Conservation (phyloP, 2,329 filamentous ascomycete species). For the Monosporascus sp. region DNA sequence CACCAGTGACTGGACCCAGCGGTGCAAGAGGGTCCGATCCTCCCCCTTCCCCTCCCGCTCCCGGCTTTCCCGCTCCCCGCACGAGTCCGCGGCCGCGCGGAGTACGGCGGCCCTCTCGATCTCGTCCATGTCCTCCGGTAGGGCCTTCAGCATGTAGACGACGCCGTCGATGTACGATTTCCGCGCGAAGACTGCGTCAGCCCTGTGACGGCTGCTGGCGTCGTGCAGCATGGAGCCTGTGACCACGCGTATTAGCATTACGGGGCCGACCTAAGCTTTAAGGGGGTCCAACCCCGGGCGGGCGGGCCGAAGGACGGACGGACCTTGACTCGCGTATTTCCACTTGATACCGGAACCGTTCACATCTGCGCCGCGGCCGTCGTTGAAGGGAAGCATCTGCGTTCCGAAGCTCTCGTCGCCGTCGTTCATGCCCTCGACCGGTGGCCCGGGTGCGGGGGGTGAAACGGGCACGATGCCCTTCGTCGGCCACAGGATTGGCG, state of each 20-base stretch:
- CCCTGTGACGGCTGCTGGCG: conserved; percentile 27
- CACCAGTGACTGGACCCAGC: conserved; percentile 49
- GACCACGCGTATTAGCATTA: neutral
- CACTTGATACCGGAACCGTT: conserved; percentile 18
- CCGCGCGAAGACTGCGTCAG: conserved; percentile 44
- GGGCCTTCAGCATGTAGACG: conserved; percentile 57
- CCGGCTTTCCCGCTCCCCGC: conserved; percentile 9
- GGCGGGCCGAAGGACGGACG: conserved; percentile 1
- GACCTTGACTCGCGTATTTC: conserved; percentile 26
- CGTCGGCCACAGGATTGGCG: neutral
- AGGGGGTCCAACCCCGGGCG: neutral
- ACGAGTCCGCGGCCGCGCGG: conserved; percentile 40
- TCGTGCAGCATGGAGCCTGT: conserved; percentile 20
- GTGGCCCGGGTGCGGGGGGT: neutral
- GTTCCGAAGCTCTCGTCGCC: neutral
- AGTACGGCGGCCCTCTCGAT: conserved; percentile 49
- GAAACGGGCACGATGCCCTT: neutral
- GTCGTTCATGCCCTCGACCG: neutral
- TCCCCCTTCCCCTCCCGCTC: conserved; percentile 3
- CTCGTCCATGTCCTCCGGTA: conserved; percentile 51
- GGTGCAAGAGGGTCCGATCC: conserved; percentile 49
- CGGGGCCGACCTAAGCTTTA: neutral
- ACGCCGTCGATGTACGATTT: conserved; percentile 61
- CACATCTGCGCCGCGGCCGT: conserved; percentile 8
- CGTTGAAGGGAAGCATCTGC: conserved; percentile 1